Conservation (phyloP, 176 grass and related monocot species). For the Microstegium vimineum region DNA sequence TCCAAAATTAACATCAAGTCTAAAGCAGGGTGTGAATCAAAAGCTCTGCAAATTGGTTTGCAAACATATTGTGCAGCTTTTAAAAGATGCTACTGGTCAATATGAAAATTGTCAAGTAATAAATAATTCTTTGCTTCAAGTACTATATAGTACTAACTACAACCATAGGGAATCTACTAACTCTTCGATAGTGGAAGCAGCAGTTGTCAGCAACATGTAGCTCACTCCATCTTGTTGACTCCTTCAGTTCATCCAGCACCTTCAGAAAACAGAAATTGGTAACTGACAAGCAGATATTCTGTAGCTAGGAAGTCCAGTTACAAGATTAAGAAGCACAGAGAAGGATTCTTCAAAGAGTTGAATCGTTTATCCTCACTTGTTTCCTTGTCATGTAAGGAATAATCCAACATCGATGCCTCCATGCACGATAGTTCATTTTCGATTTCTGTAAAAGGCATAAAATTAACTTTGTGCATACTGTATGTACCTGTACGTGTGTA, state of each 20-base stretch:
- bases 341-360: neutral
- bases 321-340: neutral
- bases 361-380: conserved; percentile 41
- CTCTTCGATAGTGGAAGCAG: conserved; percentile 81
- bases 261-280: conserved; percentile 33
- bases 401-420: conserved; percentile 91
- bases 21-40: neutral
- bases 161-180: conserved; percentile 26
- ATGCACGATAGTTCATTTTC: conserved; percentile 97
- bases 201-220: conserved; percentile 81
- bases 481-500: neutral
- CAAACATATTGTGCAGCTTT: neutral
- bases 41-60: neutral
- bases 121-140: neutral
- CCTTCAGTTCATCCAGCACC: conserved; percentile 69
- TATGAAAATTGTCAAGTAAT: neutral
- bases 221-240: conserved; percentile 74
- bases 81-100: neutral
- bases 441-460: conserved; percentile 67
- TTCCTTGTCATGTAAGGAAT: conserved; percentile 67
- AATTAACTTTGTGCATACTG: neutral
- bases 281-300: neutral
- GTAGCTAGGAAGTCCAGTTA: neutral
- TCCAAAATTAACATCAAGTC: neutral
- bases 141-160: neutral